These are phyloP conservation scores for Annulohypoxylon maeteangense DNA, from an alignment of 495 filamentous ascomycete genomes.

Conservation along the genomic window DNA sequence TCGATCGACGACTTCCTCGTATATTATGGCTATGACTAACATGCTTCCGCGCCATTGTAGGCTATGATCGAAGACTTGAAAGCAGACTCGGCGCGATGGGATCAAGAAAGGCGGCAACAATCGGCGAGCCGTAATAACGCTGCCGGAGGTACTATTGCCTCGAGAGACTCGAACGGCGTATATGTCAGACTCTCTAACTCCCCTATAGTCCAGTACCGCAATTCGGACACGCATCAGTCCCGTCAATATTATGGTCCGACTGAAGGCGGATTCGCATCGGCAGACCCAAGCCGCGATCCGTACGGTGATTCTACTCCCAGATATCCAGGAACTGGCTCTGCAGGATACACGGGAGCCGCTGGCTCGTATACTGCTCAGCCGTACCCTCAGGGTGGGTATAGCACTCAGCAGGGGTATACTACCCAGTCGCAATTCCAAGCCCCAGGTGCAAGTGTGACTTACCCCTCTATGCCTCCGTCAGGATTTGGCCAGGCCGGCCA, in stretches of 20 bases:
- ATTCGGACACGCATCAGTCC: conserved; percentile 62
- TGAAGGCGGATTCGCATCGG: conserved; percentile 41
- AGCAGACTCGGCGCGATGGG: conserved; percentile 83
- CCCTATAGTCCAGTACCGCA: conserved; percentile 63
- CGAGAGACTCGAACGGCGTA: conserved; percentile 60
- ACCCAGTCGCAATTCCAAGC: conserved; percentile 42
- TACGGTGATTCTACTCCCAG: conserved; percentile 48
- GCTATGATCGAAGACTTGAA: conserved; percentile 91
- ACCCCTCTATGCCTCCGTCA: conserved; percentile 24
- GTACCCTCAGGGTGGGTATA: conserved; percentile 49
- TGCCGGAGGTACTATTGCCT: conserved; percentile 67
- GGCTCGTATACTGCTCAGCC: conserved; percentile 44
- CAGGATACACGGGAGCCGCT: conserved; percentile 50
- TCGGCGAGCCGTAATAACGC: conserved; percentile 57
- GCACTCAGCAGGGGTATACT: conserved; percentile 45
- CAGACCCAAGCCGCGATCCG: conserved; percentile 39
- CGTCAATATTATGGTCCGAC: conserved; percentile 64
- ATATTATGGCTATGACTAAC: conserved; percentile 35
- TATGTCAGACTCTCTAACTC: conserved; percentile 68
- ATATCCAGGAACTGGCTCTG: conserved; percentile 52
- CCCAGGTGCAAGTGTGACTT: conserved; percentile 29
- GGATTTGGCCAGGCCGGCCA: conserved; percentile 47
- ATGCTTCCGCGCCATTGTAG: conserved; percentile 52
- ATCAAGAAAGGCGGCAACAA: conserved; percentile 70
- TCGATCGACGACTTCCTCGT: conserved; percentile 1